phyloP scores from a whole-genome alignment of 352 stramenopile genomes.

The Globisporangium solare region DNA sequence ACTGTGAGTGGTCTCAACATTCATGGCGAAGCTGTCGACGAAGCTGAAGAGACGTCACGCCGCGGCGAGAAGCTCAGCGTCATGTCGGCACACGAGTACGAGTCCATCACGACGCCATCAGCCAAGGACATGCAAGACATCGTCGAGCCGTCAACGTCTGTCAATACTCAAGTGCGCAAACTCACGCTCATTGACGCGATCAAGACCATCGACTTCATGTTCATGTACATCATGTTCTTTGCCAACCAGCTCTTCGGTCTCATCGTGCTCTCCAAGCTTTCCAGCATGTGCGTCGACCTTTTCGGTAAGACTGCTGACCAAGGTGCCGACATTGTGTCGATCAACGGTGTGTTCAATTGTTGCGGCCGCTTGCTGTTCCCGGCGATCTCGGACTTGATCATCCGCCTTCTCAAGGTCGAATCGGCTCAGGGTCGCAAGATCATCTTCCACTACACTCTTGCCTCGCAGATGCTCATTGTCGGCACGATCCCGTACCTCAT shows the following conservation, averaged over 20 bases:
- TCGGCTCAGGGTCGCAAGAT: conserved; percentile 49
- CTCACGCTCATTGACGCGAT: conserved; percentile 48
- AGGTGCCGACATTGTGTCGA: conserved; percentile 44
- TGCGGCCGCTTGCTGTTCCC: conserved; percentile 44
- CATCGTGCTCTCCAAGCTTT: conserved; percentile 60
- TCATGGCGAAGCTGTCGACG: conserved; percentile 39
- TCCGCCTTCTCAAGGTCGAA: conserved; percentile 36
- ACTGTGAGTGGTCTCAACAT: conserved; percentile 50
- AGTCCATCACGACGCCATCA: conserved; percentile 35
- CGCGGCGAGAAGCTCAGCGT: conserved; percentile 37
- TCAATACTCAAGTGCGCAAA: conserved; percentile 41
- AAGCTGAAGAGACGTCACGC: conserved; percentile 28
- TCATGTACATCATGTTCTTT: conserved; percentile 71
- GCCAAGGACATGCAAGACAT: conserved; percentile 27
- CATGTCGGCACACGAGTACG: conserved; percentile 40
- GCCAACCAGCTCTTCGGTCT: conserved; percentile 58
- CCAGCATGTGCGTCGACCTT: conserved; percentile 45
- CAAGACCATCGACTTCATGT: conserved; percentile 51
- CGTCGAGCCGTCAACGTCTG: conserved; percentile 19
- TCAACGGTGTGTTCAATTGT: conserved; percentile 62
- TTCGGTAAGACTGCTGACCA: conserved; percentile 37
- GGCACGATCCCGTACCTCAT: conserved; percentile 62
- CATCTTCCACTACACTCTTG: conserved; percentile 58
- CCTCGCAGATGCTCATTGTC: conserved; percentile 56
- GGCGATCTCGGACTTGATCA: conserved; percentile 37